Percentiles rank a stretch among this genome's conserved stretches.
These are phyloP conservation scores for Azolla pinnata DNA, from an alignment of 75 land plant species.

Conservation along the genomic window DNA sequence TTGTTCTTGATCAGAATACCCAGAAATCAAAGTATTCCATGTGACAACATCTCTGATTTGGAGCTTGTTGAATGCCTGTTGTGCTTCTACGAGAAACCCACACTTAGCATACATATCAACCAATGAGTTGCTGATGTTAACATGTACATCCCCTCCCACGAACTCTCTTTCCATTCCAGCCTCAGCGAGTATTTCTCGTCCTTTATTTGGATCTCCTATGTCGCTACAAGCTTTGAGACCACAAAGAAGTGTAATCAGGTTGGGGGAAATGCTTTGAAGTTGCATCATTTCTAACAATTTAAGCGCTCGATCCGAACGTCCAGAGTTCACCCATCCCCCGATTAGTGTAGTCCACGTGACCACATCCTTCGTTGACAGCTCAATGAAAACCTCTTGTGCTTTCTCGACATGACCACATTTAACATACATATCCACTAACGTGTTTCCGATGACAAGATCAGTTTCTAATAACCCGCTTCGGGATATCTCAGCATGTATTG, in stretches of 20 bases:
- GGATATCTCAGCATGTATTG: no score
- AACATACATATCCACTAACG: no score
- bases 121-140: slow-evolving; percentile 20
- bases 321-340: slow-evolving; percentile 16
- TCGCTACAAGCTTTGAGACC: slow-evolving; percentile 16
- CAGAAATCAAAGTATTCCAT: slow-evolving; percentile 30
- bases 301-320: slow-evolving; percentile 11
- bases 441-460: no score
- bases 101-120: slow-evolving; percentile 31
- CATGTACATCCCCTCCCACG: slow-evolving; percentile 13
- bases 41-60: slow-evolving; percentile 12
- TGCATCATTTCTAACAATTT: slow-evolving; percentile 23
- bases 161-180: slow-evolving; percentile 5
- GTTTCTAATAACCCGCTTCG: no score
- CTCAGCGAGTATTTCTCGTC: slow-evolving; percentile 11
- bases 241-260: slow-evolving; percentile 22
- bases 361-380: slow-evolving; percentile 17
- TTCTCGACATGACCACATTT: no score
- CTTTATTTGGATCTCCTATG: slow-evolving; percentile 11
- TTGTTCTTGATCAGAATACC: slow-evolving; percentile 12
- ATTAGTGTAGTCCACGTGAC: slow-evolving; percentile 33
- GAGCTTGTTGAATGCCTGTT: slow-evolving; percentile 16
- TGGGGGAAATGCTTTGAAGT: slow-evolving; percentile 10
- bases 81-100: slow-evolving; percentile 16
- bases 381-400: slow-evolving; percentile 19